Evolutionary conservation across 352 stramenopile species (phyloP).

Genomic region (Pythium monospermum): DNA sequence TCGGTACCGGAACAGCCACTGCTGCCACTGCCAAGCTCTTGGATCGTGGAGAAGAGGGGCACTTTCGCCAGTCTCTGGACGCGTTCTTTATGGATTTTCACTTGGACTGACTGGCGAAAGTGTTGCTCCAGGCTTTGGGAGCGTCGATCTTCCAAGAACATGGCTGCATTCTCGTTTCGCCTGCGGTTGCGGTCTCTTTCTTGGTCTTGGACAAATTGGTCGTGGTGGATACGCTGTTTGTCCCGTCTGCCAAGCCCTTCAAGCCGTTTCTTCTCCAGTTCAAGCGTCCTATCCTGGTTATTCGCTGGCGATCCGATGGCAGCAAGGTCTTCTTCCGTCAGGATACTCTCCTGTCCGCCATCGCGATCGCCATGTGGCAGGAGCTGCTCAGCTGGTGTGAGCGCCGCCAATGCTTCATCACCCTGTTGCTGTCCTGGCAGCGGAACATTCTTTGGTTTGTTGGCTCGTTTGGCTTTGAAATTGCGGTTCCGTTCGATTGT

Average conservation of each 20-base stretch:
- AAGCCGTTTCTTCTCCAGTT: slow-evolving; percentile 26
- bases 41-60: slow-evolving; percentile 11
- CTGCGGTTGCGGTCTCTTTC: slow-evolving; percentile 24
- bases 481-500: slow-evolving; percentile 18
- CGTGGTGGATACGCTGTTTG: slow-evolving; percentile 10
- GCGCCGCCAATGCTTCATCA: not conserved
- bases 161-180: slow-evolving; percentile 37
- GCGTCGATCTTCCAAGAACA: slow-evolving; percentile 44
- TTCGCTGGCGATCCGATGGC: slow-evolving; percentile 1
- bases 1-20: not conserved
- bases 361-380: no score
- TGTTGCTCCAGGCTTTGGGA: slow-evolving; percentile 22
- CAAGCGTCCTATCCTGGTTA: not conserved
- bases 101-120: slow-evolving; percentile 4
- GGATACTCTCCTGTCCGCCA: not conserved
- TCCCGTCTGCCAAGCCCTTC: slow-evolving; percentile 11
- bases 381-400: not conserved
- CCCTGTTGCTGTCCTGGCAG: not conserved
- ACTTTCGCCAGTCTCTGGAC: slow-evolving; percentile 31
- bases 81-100: slow-evolving; percentile 15
- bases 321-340: not conserved
- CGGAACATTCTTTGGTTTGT: not conserved
- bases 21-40: slow-evolving; percentile 2
- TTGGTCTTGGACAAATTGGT: slow-evolving; percentile 7
- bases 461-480: slow-evolving; percentile 11